Evolutionary conservation across 2,329 filamentous ascomycete genomes (phyloP).

Genomic region (Talaromyces amestolkiae): DNA sequence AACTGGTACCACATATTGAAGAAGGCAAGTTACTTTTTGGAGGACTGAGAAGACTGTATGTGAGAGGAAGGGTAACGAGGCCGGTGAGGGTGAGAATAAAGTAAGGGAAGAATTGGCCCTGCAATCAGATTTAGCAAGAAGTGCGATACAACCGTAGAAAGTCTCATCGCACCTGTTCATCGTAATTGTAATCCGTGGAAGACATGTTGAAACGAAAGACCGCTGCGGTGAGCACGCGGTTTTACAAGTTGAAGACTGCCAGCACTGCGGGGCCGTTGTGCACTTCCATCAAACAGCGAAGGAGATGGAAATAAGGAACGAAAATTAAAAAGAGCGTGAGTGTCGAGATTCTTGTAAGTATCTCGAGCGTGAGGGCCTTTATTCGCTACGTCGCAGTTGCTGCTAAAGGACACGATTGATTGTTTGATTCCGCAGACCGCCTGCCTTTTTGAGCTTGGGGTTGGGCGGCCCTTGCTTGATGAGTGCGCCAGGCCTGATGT

Average conservation of each 20-base stretch:
- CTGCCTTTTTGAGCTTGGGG: not conserved
- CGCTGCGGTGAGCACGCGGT: conserved; percentile 15
- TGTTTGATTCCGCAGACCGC: conserved; percentile 19
- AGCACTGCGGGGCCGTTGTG: conserved; percentile 22
- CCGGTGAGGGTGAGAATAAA: conserved; percentile 90
- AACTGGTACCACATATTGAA: not conserved
- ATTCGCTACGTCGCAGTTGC: conserved; percentile 10
- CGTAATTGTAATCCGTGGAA: conserved; percentile 96
- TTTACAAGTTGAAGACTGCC: conserved; percentile 14
- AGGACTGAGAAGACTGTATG: conserved; percentile 80
- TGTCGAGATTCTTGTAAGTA: not conserved
- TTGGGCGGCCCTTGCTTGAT: not conserved
- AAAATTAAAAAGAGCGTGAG: not conserved
- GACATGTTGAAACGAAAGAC: conserved; percentile 52
- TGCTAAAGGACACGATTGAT: conserved; percentile 21
- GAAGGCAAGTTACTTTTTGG: conserved; percentile 57
- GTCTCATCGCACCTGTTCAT: conserved; percentile 67
- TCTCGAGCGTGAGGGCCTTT: not conserved
- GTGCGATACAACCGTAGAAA: not conserved
- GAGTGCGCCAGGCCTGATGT: not conserved
- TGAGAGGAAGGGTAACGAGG: conserved; percentile 84
- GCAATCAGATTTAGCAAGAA: conserved; percentile 13
- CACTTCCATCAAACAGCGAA: conserved; percentile 10
- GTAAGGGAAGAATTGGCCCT: conserved; percentile 98
- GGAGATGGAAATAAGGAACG: not conserved